phyloP scores from a whole-genome alignment of 2,329 filamentous ascomycete species.

The Ambrosiella cleistominuta region DNA sequence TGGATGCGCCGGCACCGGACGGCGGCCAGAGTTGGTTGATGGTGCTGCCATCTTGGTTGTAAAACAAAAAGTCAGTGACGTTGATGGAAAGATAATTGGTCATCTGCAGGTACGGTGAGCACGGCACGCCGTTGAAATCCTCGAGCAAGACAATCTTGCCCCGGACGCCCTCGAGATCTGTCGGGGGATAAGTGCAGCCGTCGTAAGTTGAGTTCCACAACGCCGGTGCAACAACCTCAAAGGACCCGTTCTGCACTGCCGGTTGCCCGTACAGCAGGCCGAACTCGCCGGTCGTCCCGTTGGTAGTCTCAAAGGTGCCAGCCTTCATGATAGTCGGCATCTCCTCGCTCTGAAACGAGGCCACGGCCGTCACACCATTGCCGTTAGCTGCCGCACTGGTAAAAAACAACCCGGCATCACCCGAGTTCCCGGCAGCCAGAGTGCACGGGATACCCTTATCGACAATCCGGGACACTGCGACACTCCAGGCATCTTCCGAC shows the following conservation, averaged over 20 bases:
- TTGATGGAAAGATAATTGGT: not conserved
- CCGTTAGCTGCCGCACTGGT: slow-evolving; percentile 31
- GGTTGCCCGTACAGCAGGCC: not conserved
- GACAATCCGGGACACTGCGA: slow-evolving; percentile 33
- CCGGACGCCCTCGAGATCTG: not conserved
- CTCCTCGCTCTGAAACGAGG: slow-evolving; percentile 19
- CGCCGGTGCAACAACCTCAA: not conserved
- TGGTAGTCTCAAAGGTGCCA: not conserved
- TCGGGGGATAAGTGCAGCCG: not conserved
- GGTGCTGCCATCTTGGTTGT: not conserved
- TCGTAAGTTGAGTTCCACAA: not conserved
- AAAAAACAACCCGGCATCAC: slow-evolving; percentile 28
- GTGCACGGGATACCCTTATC: slow-evolving; percentile 34
- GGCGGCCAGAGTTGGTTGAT: not conserved
- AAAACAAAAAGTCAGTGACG: not conserved
- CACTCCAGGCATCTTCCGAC: slow-evolving; percentile 32
- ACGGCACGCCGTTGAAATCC: not conserved
- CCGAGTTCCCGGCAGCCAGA: slow-evolving; percentile 35
- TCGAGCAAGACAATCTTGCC: not conserved
- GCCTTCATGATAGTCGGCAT: not conserved
- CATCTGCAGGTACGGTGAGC: not conserved
- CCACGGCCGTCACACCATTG: slow-evolving; percentile 29
- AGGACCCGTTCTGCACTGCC: not conserved
- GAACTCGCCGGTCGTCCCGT: not conserved
- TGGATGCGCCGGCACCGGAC: not conserved